Evolutionary conservation across 2,329 filamentous ascomycete species (phyloP).

Genomic region (Fusarium sulawesiense): DNA sequence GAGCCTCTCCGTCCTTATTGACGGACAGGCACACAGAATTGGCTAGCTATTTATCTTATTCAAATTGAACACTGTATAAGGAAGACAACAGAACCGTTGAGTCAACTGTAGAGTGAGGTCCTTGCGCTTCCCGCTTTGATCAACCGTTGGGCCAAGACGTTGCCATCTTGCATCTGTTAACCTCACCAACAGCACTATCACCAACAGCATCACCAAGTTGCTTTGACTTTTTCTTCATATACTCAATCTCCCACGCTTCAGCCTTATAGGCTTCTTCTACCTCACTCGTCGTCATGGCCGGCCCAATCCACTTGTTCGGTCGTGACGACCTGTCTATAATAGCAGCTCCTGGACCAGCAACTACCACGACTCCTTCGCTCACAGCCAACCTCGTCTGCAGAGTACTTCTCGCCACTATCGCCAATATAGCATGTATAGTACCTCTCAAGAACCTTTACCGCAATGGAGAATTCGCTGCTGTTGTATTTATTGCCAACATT

Average conservation of each 20-base stretch:
- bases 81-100: slow-evolving; percentile 3
- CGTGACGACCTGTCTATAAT: slow-evolving; percentile 41
- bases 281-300: slow-evolving; percentile 26
- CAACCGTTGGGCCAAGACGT: slow-evolving; percentile 36
- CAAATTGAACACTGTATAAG: slow-evolving; percentile 24
- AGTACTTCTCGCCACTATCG: slow-evolving; percentile 59
- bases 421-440: slow-evolving; percentile 61
- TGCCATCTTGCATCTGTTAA: slow-evolving; percentile 15
- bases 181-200: slow-evolving; percentile 10
- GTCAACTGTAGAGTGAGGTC: slow-evolving; percentile 6
- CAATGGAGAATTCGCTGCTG: slow-evolving; percentile 66
- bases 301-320: slow-evolving; percentile 29
- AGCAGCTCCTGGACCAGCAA: slow-evolving; percentile 33
- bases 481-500: slow-evolving; percentile 60
- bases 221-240: slow-evolving; percentile 14
- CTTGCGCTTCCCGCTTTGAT: slow-evolving; percentile 31
- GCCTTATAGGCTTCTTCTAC: neutral
- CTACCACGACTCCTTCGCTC: slow-evolving; percentile 48
- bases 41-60: neutral
- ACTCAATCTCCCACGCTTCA: neutral
- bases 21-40: slow-evolving; percentile 4
- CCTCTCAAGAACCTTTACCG: slow-evolving; percentile 63
- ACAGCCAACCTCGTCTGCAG: slow-evolving; percentile 61
- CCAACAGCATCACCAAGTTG: slow-evolving; percentile 17
- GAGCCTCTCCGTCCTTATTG: slow-evolving; percentile 20